Base-by-base conservation (phyloP, 176 grass and related monocot species). In the Musa troglodytarum region DNA sequence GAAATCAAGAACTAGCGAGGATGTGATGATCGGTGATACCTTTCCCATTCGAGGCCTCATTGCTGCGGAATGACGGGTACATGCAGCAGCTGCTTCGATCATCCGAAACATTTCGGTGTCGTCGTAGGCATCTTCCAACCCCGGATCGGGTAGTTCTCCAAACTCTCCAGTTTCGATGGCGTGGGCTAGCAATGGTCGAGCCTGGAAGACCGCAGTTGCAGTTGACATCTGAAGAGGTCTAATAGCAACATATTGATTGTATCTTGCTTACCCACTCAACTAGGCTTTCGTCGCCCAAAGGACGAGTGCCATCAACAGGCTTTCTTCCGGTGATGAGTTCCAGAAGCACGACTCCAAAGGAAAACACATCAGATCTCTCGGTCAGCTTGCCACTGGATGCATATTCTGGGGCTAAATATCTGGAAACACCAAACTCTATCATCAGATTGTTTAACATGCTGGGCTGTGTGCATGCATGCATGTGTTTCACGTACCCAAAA, bases 381-480 rank as follows among this genome's bases (percentile, higher is more conserved):
- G 90, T 98, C 69, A 98, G 68, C 79, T 98, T 98, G 43, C 95
- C 90, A 6, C 82, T 85, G 0, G 88, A 98, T 0, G 95, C 95
- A 57, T 98, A 98, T 77, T 98, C 82, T 10, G 90, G 95, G 25
- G 94, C 94, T 86, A 98, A 74, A 70, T 98, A 98, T 74, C 94
- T 93, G 63, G 3, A 83, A 71, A 14, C 43, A 83, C 0, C 22
- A 79, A 54, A 59, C 23, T 10, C 1, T 10, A 53, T 76, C 59
- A 81, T 10, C 10, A 49, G 52, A 52, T 24, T 23, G 68, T 56
- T 23, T 74, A 24, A 43, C 34, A 0, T 43, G 34, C 34, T 43
- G 34, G 34, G 3, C 34, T 43, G 34, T 43, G 6, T 43, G 34
- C 34, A 43, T 43, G 34, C 28, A 11, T 49, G 53, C 15, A 72